Base-by-base conservation (phyloP, 257 asterid genomes). In the Capsicum baccatum region DNA sequence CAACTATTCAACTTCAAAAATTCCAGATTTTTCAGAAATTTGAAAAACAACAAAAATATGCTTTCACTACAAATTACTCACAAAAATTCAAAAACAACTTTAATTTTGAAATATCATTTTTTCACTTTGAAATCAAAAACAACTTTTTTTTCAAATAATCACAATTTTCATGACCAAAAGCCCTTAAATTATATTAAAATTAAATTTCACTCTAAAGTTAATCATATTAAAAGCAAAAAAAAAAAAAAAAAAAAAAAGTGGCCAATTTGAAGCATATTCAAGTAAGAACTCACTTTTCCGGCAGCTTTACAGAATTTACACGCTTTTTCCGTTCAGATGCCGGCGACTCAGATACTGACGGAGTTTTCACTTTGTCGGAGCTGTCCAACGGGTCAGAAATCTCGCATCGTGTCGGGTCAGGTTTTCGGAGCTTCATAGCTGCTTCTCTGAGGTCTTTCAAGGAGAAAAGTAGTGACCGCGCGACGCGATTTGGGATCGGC, bases 401-500 rank as follows among this genome's bases (percentile, higher is more conserved):
- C 48, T 57, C 68, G 4, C 37, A 9, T 35, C 48, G 85, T 10
- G 2, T 3, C 56, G 44, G 80, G 21, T 86, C 87, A 8, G 87
- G 71, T 83, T 84, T 91, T 59, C 85, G 92, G 74, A 90, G 92
- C 92, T 83, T 88, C 83, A 71, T 50, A 35, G 97, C 94, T 21
- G 97, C 98, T 87, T 89, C 89, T 81, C 91, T 88, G 39, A 94
- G 82, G 42, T 94, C 94, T 6, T 91, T 90, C 44, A 94, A 81
- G 70, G 98, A 92, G 84, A 91, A 26, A 0, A 26, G 48, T 6
- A 90, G 92, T 63, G 93, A 83, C 3, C 87, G 86, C 12, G 87
- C 84, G 59, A 88, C 88, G 83, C 91, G 88, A 37, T 50, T 17
- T 79, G 91, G 84, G 14, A 52, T 71, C 11, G 90, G 87, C 89